These are phyloP conservation scores for Kwoniella europaea DNA, from an alignment of 768 basidiomycete genomes.

Conservation along the genomic window DNA sequence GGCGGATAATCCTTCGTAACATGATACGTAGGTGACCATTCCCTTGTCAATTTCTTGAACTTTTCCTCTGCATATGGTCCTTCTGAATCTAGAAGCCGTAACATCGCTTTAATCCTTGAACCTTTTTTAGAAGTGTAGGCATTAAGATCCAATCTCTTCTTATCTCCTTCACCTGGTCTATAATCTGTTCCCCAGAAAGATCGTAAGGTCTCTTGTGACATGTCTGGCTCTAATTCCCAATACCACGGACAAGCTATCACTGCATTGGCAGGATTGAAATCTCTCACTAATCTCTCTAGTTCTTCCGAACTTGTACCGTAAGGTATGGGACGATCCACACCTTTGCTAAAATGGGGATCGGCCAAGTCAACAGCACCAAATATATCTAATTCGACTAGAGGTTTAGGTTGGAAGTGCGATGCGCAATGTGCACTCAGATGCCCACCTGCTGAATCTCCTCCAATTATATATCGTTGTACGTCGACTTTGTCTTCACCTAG, in stretches of 20 bases:
- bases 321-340: not conserved
- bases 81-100: not conserved
- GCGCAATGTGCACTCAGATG: conserved; percentile 20
- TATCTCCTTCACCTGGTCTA: conserved; percentile 13
- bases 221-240: conserved; percentile 22
- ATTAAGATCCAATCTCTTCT: conserved; percentile 18
- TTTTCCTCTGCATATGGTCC: not conserved
- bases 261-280: conserved; percentile 26
- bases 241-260: conserved; percentile 7
- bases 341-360: conserved; percentile 14
- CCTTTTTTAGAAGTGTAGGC: conserved; percentile 2
- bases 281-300: not conserved
- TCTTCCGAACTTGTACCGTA: not conserved
- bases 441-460: conserved; percentile 40
- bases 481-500: conserved; percentile 21
- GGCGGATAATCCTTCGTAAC: conserved; percentile 30
- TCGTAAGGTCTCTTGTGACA: conserved; percentile 17
- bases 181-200: conserved; percentile 27
- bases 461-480: conserved; percentile 26
- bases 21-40: conserved; percentile 10
- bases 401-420: conserved; percentile 11
- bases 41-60: not conserved
- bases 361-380: conserved; percentile 35
- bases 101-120: not conserved
- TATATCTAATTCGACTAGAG: conserved; percentile 24